Evolutionary conservation across 1,284 basidiomycete species (phyloP).

Genomic region (Coniophora puteana): DNA sequence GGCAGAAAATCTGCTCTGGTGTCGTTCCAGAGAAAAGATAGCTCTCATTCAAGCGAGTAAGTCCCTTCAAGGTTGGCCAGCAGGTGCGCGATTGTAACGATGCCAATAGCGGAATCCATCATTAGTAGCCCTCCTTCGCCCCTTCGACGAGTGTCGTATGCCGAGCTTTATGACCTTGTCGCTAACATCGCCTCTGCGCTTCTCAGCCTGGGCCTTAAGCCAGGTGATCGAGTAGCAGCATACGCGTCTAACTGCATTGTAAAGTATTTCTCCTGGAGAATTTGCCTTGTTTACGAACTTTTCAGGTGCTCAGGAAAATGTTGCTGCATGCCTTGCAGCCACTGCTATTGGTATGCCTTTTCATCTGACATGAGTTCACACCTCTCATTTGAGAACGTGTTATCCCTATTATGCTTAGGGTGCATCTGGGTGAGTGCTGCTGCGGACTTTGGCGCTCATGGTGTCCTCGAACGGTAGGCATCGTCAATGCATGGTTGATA

Average conservation of each 20-base stretch:
- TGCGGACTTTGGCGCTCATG: conserved; percentile 82
- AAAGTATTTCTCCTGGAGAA: conserved; percentile 23
- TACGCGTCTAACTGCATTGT: conserved; percentile 82
- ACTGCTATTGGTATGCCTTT: conserved; percentile 54
- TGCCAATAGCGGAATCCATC: conserved; percentile 57
- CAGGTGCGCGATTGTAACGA: conserved; percentile 5
- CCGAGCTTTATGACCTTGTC: conserved; percentile 60
- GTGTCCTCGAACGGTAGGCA: conserved; percentile 72
- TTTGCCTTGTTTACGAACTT: not conserved
- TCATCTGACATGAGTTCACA: no score
- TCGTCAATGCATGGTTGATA: conserved; percentile 12
- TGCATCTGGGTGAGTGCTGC: conserved; percentile 86
- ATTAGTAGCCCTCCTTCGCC: conserved; percentile 41
- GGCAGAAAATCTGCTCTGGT: conserved; percentile 82
- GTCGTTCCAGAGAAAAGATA: conserved; percentile 52
- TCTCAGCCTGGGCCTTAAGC: conserved; percentile 52
- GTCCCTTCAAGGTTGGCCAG: conserved; percentile 23
- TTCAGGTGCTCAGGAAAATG: conserved; percentile 50
- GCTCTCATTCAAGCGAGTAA: conserved; percentile 76
- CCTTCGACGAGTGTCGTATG: conserved; percentile 51
- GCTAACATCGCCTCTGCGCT: conserved; percentile 63
- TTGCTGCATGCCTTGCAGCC: conserved; percentile 73
- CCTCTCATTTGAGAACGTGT: no score
- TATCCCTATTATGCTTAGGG: conserved; percentile 25
- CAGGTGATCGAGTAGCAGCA: conserved; percentile 75